A percentile compares a stretch with the other conserved stretches of the same genome.
Conservation (phyloP, 768 basidiomycete species). For the Hemileccinum rubropunctum region DNA sequence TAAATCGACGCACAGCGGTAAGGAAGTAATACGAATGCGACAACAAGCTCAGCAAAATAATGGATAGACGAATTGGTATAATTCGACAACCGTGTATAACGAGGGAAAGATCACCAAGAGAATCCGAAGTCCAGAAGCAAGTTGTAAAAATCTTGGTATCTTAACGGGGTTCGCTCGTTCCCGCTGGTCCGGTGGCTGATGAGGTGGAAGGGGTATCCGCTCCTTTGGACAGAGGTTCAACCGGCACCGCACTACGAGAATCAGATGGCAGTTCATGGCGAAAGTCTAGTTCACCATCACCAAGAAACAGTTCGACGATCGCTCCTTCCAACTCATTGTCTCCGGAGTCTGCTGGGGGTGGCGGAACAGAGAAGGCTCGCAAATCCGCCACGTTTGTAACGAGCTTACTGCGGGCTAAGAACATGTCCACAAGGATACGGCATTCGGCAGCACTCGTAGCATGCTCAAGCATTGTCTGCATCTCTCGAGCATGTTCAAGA, state of each 20-base stretch:
- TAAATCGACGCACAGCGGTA: constrained; percentile 13
- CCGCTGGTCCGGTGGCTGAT: neutral
- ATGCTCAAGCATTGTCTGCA: constrained; percentile 62
- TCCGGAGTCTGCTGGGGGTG: constrained; percentile 34
- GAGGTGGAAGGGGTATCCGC: neutral
- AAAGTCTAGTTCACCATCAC: constrained; percentile 17
- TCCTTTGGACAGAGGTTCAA: neutral
- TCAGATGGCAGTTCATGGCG: neutral
- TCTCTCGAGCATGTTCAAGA: constrained; percentile 53
- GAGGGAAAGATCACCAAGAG: neutral
- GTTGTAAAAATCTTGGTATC: constrained; percentile 8
- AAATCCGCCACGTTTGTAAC: constrained; percentile 28
- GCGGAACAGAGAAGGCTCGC: constrained; percentile 32
- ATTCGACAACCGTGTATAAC: constrained; percentile 12
- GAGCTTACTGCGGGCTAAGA: constrained; percentile 62
- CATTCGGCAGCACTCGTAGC: constrained; percentile 83
- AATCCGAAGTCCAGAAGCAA: constrained; percentile 9
- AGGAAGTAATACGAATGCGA: constrained; percentile 12
- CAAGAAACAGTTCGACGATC: constrained; percentile 47
- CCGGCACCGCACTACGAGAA: neutral
- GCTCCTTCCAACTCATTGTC: constrained; percentile 40
- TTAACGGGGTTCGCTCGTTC: constrained; percentile 12
- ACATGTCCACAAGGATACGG: constrained; percentile 80
- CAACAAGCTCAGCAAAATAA: constrained; percentile 11
- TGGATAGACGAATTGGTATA: constrained; percentile 12